These are phyloP conservation scores for Lipomyces yamanashiensis DNA, from an alignment of 805 yeast genomes.

Conservation along the genomic window DNA sequence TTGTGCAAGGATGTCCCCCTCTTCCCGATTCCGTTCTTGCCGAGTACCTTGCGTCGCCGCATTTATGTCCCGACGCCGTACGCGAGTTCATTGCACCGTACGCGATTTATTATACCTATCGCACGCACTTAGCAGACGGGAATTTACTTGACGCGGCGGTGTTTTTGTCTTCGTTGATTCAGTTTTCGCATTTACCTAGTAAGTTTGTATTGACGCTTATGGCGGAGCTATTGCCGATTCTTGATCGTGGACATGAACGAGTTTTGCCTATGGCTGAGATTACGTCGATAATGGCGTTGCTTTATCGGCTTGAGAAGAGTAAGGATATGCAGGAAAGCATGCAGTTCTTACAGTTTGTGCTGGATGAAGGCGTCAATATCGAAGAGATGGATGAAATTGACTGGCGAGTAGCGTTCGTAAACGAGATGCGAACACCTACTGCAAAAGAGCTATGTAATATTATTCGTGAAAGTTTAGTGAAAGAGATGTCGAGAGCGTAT, in stretches of 20 bases:
- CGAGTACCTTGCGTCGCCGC: conserved; percentile 27
- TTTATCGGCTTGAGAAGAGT: conserved; percentile 39
- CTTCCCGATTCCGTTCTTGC: conserved; percentile 28
- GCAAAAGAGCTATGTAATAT: conserved; percentile 30
- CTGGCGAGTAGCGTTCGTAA: conserved; percentile 34
- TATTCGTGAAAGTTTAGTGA: conserved; percentile 34
- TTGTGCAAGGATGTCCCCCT: conserved; percentile 28
- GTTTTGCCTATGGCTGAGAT: conserved; percentile 32
- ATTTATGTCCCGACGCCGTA: conserved; percentile 28
- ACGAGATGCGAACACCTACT: background rate
- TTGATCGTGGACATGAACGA: conserved; percentile 13
- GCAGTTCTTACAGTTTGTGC: conserved; percentile 30
- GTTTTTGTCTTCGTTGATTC: conserved; percentile 38
- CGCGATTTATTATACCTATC: conserved; percentile 41
- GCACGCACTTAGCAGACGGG: conserved; percentile 12
- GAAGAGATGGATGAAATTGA: conserved; percentile 23
- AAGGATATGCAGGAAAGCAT: conserved; percentile 22
- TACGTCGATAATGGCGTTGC: conserved; percentile 32
- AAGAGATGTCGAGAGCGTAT: conserved; percentile 39
- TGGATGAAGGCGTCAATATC: conserved; percentile 1
- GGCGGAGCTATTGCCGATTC: conserved; percentile 22
- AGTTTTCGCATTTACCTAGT: conserved; percentile 41
- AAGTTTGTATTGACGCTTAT: conserved; percentile 17
- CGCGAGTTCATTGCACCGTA: conserved; percentile 44
- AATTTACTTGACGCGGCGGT: conserved; percentile 33